These are phyloP conservation scores for Tolypocladium pustulatum DNA, from an alignment of 2,329 filamentous ascomycete species.

Conservation along the genomic window DNA sequence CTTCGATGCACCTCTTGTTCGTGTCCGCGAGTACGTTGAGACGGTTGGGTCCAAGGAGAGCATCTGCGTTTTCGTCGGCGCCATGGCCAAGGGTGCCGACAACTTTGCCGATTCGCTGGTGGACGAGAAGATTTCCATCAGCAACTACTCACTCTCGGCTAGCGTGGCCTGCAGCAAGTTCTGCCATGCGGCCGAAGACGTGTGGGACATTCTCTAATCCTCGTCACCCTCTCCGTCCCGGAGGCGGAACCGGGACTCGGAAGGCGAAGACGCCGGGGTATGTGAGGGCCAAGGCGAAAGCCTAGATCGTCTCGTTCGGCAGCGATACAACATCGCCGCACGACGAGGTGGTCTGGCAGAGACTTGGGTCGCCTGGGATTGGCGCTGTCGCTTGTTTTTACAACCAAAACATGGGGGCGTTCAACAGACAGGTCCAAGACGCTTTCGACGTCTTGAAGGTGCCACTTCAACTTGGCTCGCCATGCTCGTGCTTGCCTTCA, in stretches of 20 bases:
- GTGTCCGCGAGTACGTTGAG: conserved; percentile 81
- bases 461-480: conserved; percentile 46
- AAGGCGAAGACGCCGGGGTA: not conserved
- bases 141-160: conserved; percentile 93
- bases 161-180: conserved; percentile 99
- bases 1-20: conserved; percentile 81
- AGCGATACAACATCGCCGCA: conserved; percentile 66
- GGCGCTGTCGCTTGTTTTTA: conserved; percentile 73
- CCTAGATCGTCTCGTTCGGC: conserved; percentile 25
- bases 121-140: conserved; percentile 96
- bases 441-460: conserved; percentile 43
- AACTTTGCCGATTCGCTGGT: conserved; percentile 92
- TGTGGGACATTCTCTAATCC: conserved; percentile 79
- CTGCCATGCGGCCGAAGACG: conserved; percentile 94
- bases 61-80: conserved; percentile 94
- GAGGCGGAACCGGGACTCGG: not conserved
- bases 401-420: conserved; percentile 74
- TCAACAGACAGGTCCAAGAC: conserved; percentile 65
- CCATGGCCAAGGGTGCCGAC: conserved; percentile 95
- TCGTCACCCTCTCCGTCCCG: not conserved
- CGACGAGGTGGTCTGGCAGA: conserved; percentile 18
- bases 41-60: conserved; percentile 73
- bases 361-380: conserved; percentile 55
- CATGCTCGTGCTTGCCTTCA: not conserved
- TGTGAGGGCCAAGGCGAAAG: conserved; percentile 10